Base-by-base conservation (phyloP, 345 rosid genomes). In the Nephelium lappaceum region DNA sequence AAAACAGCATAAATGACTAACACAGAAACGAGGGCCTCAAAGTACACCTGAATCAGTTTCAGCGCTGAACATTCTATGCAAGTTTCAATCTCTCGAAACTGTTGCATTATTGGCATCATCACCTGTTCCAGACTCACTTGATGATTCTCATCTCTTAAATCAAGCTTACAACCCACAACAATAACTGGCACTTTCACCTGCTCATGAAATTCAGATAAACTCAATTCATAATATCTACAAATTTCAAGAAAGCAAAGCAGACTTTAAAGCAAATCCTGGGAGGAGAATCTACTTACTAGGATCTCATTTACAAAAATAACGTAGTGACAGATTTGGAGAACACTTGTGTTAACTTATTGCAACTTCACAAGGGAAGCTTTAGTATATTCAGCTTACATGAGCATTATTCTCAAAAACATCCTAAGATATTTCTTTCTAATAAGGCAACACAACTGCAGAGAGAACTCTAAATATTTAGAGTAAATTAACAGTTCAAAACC, bases 141-240 rank as follows among this genome's bases (percentile, higher is more conserved):
- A 81, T 91, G 93, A 42, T 73, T 79, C 71, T 81, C 87, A 78
- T 93, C 88, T 80, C 91, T 82, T 70, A 83, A 64, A 89, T 94
- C 99, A 79, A 89, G 82, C 83, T 88, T 89, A 83, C 94, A 91
- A 43, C 97, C 97, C 68, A 91, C 99, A 38, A 90, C 90, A 75
- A 93, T 89, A 53, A 95, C 93, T 8, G 99, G 99, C 69, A 91
- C 97, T 80, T 77, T 93, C 78, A 93, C 98, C 98, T 95, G 90
- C 75, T 82, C 80, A 83, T 45, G 57, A 77, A 25, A 15, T 61
- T 39, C 67, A 69, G 24, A 19, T 8, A 49, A 8, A 39, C 18
- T 53, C 67, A 67, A 45, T 81, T 64, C 24, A 77, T 16, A 65
- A 74, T 72, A 36, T 25, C 31, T 27, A 61, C 16, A 69, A 41